Base-by-base conservation (phyloP, 2,329 filamentous ascomycete genomes). In the Exophiala aquamarina region DNA sequence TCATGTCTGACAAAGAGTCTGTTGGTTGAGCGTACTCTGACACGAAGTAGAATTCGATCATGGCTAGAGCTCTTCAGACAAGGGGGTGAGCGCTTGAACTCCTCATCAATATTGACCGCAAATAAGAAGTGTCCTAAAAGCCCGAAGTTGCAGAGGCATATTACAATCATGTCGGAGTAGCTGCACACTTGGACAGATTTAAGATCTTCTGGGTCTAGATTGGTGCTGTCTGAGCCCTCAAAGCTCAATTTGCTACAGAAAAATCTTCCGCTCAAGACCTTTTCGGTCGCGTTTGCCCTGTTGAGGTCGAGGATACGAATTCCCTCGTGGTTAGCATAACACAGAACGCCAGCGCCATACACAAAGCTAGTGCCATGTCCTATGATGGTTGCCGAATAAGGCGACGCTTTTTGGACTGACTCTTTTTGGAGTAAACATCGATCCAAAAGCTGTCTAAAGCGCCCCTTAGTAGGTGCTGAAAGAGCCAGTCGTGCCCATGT, bases 1-100 rank as follows among this genome's bases (percentile, higher is more conserved):
- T 81, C 80, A 52, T 88, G 85, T 8, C 86, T 78, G 3, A 86
- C 83, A 62, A 89, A 87, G 2, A 89, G 66, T 50, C 78, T 82
- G 20, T 72, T 67, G 2, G 70, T 71, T 19, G 75, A 75, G 13
- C 68, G 59, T 32, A 82, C 64, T 37, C 47, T 66, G 23, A 62
- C 62, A 11, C 62, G 64, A 10, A 75, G 63, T 2, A 79, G 58
- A 13, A 82, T 52, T 18, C 66, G 63, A 13, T 42, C 47, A 23
- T 52, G 50, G 9, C 39, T 34, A 17, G 52, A 54, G 10, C 20
- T 13, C 8, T 15, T 13, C 2, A 17, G 21, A 17, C 26, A 17
- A 10, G 7, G 15, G 5, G 13, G 41, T 4, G 39, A 36, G 2
- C 40, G 37, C 13, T 32, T 21, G 21, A 39, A 32, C 11, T n/a